phyloP scores from a whole-genome alignment of 805 yeast species.

The Ogataea chonburiensis region DNA sequence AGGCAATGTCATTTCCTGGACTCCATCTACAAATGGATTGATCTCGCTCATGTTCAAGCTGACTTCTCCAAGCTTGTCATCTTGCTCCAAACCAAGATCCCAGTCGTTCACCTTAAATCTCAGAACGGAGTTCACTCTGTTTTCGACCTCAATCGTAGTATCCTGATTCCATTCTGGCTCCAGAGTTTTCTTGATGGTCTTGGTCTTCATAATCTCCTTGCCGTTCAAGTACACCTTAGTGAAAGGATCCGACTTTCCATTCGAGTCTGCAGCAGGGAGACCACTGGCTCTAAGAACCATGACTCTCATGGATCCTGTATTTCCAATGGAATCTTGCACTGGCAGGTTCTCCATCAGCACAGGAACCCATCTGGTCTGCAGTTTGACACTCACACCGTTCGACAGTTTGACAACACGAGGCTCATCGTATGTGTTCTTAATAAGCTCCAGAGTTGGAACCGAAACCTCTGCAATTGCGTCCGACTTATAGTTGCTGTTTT shows the following conservation, averaged over 20 bases:
- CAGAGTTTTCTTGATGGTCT: conserved; percentile 80
- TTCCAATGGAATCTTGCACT: conserved; percentile 68
- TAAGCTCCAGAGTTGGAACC: conserved; percentile 63
- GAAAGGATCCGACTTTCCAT: conserved; percentile 94
- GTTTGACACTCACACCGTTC: conserved; percentile 40
- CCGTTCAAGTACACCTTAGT: conserved; percentile 67
- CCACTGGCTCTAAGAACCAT: conserved; percentile 62
- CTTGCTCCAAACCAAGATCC: conserved; percentile 88
- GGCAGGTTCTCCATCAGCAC: conserved; percentile 59
- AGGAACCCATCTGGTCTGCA: conserved; percentile 80
- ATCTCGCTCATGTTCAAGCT: conserved; percentile 55
- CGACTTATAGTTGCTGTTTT: conserved; percentile 51
- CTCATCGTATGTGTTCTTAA: conserved; percentile 61
- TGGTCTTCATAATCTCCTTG: conserved; percentile 65
- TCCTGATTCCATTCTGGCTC: conserved; percentile 88
- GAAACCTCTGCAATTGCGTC: conserved; percentile 60
- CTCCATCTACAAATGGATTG: conserved; percentile 49
- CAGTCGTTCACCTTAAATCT: conserved; percentile 72
- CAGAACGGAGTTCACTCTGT: conserved; percentile 60
- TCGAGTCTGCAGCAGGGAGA: conserved; percentile 81
- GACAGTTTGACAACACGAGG: conserved; percentile 57
- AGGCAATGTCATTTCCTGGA: conserved; percentile 51
- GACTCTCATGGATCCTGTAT: conserved; percentile 68
- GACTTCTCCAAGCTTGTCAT: conserved; percentile 77
- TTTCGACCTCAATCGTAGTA: conserved; percentile 52